Percentiles rank a stretch among this genome's conserved stretches.
Conservation (phyloP, 257 asterid genomes). For the Lycium barbarum region DNA sequence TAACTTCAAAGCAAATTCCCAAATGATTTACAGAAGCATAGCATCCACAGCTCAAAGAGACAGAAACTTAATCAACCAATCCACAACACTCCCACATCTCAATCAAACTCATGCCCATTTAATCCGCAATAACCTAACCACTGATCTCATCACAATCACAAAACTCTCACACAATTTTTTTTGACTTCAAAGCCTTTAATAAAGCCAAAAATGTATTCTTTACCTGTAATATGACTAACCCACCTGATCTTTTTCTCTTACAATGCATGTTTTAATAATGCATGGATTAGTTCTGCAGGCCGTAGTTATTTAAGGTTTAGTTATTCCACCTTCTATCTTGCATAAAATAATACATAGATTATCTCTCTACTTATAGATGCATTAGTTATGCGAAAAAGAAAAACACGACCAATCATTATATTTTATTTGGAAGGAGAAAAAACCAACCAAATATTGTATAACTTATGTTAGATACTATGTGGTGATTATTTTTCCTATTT, state of each 20-base stretch:
- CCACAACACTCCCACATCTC: conserved; percentile 57
- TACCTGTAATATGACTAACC: conserved; percentile 33
- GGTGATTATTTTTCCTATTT: no score
- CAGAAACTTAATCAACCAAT: conserved; percentile 55
- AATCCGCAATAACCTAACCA: conserved; percentile 53
- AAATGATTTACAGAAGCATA: conserved; percentile 48
- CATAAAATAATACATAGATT: no score
- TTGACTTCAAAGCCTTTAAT: conserved; percentile 55
- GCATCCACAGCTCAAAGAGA: conserved; percentile 46
- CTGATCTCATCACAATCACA: conserved; percentile 59
- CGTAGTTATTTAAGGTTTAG: conserved; percentile 37
- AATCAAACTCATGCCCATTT: conserved; percentile 73
- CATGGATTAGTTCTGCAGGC: conserved; percentile 61
- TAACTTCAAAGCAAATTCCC: neutral
- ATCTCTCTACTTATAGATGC: no score
- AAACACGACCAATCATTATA: no score
- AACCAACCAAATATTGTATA: no score
- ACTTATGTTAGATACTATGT: no score
- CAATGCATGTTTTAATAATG: conserved; percentile 92
- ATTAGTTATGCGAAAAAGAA: no score
- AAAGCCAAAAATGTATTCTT: conserved; percentile 70
- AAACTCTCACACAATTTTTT: conserved; percentile 71
- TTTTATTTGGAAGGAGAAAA: no score
- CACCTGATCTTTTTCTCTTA: conserved; percentile 80
- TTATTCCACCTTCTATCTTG: no score